Base-by-base conservation (phyloP, 805 yeast species). In the Torulaspora microellipsoides region DNA sequence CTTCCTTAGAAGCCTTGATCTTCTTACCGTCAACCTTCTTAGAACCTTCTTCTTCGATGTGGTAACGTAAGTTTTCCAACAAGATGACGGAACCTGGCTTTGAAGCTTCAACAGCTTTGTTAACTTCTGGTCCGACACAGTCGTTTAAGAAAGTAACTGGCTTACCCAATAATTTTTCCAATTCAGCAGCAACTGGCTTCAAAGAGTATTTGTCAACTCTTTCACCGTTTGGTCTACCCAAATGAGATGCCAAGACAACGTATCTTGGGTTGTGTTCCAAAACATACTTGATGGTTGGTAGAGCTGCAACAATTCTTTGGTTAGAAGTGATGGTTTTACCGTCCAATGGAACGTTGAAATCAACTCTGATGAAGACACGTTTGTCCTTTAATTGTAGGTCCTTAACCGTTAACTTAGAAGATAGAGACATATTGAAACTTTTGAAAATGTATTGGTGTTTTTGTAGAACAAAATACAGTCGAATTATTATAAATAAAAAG, bases 221-320 rank as follows among this genome's bases (percentile, higher is more conserved):
- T 73, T 87, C 89, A 68, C 99, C 99, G 69, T 93, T 93, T 71
- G 99, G 99, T 77, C 99, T 89, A 66, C 99, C 99, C 69, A 93
- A 79, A 71, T 93, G 99, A 49, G 98, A 90, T 55, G 97, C 98
- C 60, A 93, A 80, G 58, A 93, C 76, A 56, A 93, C 83, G 56
- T 81, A 87, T 78, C 84, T 88, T 66, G 99, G 96, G 64, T 85
- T 79, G 58, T 91, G 83, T 66, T 86, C 91, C 67, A 85, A 75
- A 42, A 91, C 97, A 70, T 91, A 93, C 73, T 95, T 71, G 76
- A 93, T 93, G 59, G 99, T 91, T 70, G 99, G 99, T 62, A 95
- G 75, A 58, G 99, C 99, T 68, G 99, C 99, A 62, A 90, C 98
- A 66, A 93, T 93, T 76, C 99, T 85, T 77, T 93, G 98, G 78